Conservation (phyloP, 306 rosid species). For the Canavalia gladiata region DNA sequence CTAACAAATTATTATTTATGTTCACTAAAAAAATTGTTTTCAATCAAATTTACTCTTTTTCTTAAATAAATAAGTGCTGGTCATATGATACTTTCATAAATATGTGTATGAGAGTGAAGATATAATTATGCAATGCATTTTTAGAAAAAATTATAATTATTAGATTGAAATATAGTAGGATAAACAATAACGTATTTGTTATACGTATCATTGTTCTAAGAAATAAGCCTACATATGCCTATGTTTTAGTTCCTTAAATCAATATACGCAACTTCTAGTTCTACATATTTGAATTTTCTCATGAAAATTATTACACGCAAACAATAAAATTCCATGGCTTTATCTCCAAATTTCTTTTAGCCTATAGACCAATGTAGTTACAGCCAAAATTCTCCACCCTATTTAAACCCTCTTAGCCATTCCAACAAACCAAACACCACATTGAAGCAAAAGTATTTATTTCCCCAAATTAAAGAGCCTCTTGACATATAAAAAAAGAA, state of each 20-base stretch:
- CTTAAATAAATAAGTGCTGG: too few relatives aligned
- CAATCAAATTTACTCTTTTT: too few relatives aligned
- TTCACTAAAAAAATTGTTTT: too few relatives aligned
- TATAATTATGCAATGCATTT: too few relatives aligned
- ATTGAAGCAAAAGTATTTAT: neutral
- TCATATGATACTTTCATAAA: too few relatives aligned
- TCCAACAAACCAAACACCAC: neutral
- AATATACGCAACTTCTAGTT: constrained; percentile 17
- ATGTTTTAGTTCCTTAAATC: neutral
- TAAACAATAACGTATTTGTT: too few relatives aligned
- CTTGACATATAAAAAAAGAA: neutral
- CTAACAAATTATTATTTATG: too few relatives aligned
- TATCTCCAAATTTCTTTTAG: neutral
- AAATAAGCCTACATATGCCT: neutral
- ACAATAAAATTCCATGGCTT: neutral
- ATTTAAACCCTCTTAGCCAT: constrained; percentile 42
- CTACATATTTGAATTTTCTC: constrained; percentile 36
- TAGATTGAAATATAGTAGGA: too few relatives aligned
- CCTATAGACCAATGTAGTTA: neutral
- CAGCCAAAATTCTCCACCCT: constrained; percentile 31
- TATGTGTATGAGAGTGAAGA: too few relatives aligned
- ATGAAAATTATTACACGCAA: neutral
- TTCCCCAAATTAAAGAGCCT: neutral
- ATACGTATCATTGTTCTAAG: too few relatives aligned
- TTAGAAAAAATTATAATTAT: too few relatives aligned